Evolutionary conservation across 805 yeast species (phyloP).

Genomic region (Candida chilensis): DNA sequence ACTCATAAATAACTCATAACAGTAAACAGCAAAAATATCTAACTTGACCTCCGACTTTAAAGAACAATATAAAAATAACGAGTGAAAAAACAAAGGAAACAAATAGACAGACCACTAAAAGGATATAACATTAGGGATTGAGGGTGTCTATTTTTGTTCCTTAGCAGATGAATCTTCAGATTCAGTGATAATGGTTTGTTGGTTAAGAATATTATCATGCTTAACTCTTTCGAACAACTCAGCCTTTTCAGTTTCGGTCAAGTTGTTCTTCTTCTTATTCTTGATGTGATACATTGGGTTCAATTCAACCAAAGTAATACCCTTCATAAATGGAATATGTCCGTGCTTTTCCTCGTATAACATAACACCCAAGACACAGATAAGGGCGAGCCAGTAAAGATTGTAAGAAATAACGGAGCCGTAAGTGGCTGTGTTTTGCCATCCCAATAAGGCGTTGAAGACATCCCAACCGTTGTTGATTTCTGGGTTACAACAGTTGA

Average conservation of each 20-base stretch:
- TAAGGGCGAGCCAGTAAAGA: constrained; percentile 74
- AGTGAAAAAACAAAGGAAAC: too few species aligned
- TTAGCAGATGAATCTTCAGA: too few species aligned
- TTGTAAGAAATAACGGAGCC: constrained; percentile 89
- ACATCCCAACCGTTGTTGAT: constrained; percentile 94
- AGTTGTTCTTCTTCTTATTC: constrained; percentile 53
- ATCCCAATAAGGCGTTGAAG: constrained; percentile 87
- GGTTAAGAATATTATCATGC: not conserved
- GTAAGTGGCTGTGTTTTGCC: constrained; percentile 95
- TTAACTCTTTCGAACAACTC: constrained; percentile 34
- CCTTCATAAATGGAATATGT: constrained; percentile 63
- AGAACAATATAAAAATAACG: too few species aligned
- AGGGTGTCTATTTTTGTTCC: too few species aligned
- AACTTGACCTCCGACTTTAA: too few species aligned
- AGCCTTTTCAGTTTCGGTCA: constrained; percentile 42
- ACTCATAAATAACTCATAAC: too few species aligned
- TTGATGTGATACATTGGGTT: constrained; percentile 72
- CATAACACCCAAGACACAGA: constrained; percentile 49
- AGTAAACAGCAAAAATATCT: too few species aligned
- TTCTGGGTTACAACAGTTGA: constrained; percentile 95
- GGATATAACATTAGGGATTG: too few species aligned
- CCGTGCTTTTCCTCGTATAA: constrained; percentile 78
- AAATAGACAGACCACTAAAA: too few species aligned
- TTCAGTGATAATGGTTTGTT: too few species aligned
- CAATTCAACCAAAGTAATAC: constrained; percentile 17